A percentile compares a stretch with the other conserved stretches of the same genome.
phyloP scores from a whole-genome alignment of 2,329 filamentous ascomycete genomes.

The Aspergillus sp. region DNA sequence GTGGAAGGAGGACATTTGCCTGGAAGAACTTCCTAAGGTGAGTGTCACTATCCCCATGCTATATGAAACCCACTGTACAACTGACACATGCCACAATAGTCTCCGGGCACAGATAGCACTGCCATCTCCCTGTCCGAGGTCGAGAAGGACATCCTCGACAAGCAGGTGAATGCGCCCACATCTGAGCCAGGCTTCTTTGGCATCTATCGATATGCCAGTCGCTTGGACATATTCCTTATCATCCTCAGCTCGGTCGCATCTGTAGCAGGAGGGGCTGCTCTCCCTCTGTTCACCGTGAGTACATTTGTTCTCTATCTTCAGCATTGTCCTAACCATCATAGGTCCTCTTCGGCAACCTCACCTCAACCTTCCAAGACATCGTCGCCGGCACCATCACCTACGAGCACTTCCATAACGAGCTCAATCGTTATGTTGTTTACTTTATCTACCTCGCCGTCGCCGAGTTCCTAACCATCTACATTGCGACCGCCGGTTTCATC shows the following conservation, averaged over 20 bases:
- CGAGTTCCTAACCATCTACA: slow-evolving; percentile 72
- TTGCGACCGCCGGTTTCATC: slow-evolving; percentile 82
- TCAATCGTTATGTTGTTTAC: slow-evolving; percentile 69
- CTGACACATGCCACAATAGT: background rate
- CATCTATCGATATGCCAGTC: slow-evolving; percentile 68
- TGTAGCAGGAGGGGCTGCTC: slow-evolving; percentile 69
- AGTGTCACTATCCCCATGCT: background rate
- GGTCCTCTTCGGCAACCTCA: slow-evolving; percentile 71
- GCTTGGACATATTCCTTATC: slow-evolving; percentile 63
- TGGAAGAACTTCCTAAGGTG: slow-evolving; percentile 2
- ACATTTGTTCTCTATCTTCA: too few relatives aligned
- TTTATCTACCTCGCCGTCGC: slow-evolving; percentile 80
- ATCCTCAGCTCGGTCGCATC: slow-evolving; percentile 59
- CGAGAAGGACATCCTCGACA: slow-evolving; percentile 63
- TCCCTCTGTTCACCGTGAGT: slow-evolving; percentile 72
- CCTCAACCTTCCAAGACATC: slow-evolving; percentile 68
- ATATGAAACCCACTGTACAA: background rate
- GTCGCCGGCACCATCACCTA: slow-evolving; percentile 53
- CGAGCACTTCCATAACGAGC: slow-evolving; percentile 58
- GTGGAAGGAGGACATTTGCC: slow-evolving; percentile 8
- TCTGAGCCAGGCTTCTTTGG: slow-evolving; percentile 62
- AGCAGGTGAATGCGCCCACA: slow-evolving; percentile 65
- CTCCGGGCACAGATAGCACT: slow-evolving; percentile 1
- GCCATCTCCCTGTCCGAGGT: slow-evolving; percentile 40
- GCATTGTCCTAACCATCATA: slow-evolving; percentile 13